Base-by-base conservation (phyloP, 108 stramenopile species). In the Nitzschia sp. region DNA sequence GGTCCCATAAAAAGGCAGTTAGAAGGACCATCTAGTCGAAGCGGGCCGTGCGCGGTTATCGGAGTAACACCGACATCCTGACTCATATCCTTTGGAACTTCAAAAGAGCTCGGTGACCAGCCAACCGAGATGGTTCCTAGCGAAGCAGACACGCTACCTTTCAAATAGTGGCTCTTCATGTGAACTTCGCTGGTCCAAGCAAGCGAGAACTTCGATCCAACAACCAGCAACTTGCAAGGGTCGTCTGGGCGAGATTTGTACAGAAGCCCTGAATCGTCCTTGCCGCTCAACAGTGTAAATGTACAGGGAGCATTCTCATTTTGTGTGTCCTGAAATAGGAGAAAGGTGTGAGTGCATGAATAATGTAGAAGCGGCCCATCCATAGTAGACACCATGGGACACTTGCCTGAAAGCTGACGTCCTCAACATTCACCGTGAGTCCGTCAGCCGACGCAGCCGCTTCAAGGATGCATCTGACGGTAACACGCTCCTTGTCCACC, bases 1-100 rank as follows among this genome's bases (percentile, higher is more conserved):
- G 93, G 93, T 26, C 90, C 90, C 30, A 72, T 72, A 47, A 91
- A 86, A 45, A 54, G 69, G 46, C 85, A 78, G 48, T 64, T 67
- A 0, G 84, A 64, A 3, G 77, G 47, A 23, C 56, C 33, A 5
- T 75, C 19, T 11, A 91, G 66, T 3, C 45, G 19, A 23, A 94
- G 56, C 34, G 93, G 93, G 2, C 93, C 93, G 59, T 94, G 93
- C 5, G 73, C 66, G 21, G 18, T 32, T 53, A 73, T 28, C 36
- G 38, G 6, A 4, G 25, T 38, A 26, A 28, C 8, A 29, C 46
- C 18, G 67, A 46, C 46, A 67, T 18, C 17, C 55, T 17, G 9
- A 1, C 46, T 49, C n/a, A 36, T 18, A 3, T 65, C 81, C 21
- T 66, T 38, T 0, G 73, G 48, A 27, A 85, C 74, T 26, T 60